Evolutionary conservation across 805 yeast species (phyloP), one percentile per base, ranked within the genome.

Genomic region (Metschnikowia similis): DNA sequence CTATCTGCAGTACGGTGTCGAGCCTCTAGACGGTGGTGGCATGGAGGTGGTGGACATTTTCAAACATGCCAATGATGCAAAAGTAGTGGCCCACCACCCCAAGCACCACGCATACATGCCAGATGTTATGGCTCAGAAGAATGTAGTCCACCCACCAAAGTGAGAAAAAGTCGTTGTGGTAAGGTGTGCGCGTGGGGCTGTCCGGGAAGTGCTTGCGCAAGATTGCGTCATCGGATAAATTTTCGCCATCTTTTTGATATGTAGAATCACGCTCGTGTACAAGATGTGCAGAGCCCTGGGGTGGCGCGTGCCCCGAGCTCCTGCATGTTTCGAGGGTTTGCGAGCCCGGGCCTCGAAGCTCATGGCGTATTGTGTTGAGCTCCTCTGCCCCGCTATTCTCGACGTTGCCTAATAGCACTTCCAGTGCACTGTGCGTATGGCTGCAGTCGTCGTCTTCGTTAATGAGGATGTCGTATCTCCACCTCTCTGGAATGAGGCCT

Each of bases 21-120:
- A 21, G 21, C 21, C 14, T 32, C 34, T 28, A 39, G 34, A 29
- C 16, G 31, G 21, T 10, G n/a, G 13, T 30, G 36, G 30, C 30
- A 6, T 32, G 40, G 28, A 35, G 48, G 3, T 41, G 14, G 34
- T 53, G 56, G 27, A 66, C 56, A 30, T 71, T 72, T 44, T 72
- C 74, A 55, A 84, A 84, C 87, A 91, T 84, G 50, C 81, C 83
- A 53, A 89, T 71, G 35, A 89, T 72, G 11, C 95, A 92, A 49
- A 75, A 74, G 67, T 91, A 94, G 66, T 92, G 98, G 31, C 95
- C 96, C 38, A 87, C 66, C n/a, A 89, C 83, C 2, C 99, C 99
- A 27, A 87, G 75, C 14, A 94, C 79, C 30, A 94, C 99, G 63
- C 87, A 89, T 10, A 89, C 65, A 69, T 92, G 99, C 99, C 99